phyloP scores from a whole-genome alignment of 2,329 filamentous ascomycete species.

The Cercospora sp. region DNA sequence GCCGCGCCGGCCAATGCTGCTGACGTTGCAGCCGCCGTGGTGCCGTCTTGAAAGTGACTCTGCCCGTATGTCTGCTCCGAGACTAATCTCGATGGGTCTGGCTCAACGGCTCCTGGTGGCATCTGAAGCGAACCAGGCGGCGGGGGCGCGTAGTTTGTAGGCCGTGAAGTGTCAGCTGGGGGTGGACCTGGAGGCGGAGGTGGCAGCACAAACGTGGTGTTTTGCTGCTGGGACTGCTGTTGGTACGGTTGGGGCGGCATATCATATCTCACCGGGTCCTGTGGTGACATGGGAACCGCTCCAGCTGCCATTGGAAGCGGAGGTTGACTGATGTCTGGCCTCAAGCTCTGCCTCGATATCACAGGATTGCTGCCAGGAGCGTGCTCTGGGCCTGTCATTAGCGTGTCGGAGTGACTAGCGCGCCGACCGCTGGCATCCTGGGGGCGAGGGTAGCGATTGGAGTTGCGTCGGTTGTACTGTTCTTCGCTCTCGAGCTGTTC shows the following conservation, averaged over 20 bases:
- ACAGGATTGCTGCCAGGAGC: constrained; percentile 49
- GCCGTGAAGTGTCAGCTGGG: constrained; percentile 28
- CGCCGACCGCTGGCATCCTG: constrained; percentile 33
- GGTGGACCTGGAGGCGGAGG: constrained; percentile 40
- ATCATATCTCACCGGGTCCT: background rate
- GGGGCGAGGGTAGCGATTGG: constrained; percentile 33
- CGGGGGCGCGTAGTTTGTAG: constrained; percentile 29
- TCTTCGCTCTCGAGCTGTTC: constrained; percentile 49
- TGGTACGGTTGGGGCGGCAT: constrained; percentile 19
- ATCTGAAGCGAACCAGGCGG: constrained; percentile 36
- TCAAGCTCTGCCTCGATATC: constrained; percentile 42
- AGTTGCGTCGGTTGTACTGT: constrained; percentile 39
- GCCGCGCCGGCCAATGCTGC: constrained; percentile 26
- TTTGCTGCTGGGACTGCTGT: constrained; percentile 21
- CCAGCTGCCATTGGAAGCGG: constrained; percentile 39
- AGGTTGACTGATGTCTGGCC: constrained; percentile 35
- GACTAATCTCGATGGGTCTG: constrained; percentile 38
- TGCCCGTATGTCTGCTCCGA: constrained; percentile 34
- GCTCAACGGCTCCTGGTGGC: constrained; percentile 45
- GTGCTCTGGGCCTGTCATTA: constrained; percentile 40
- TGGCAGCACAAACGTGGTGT: constrained; percentile 27
- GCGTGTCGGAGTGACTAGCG: constrained; percentile 34
- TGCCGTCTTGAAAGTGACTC: constrained; percentile 22
- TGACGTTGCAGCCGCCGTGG: constrained; percentile 21
- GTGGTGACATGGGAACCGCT: constrained; percentile 23